Conservation (phyloP, 306 rosid species). For the Medicago lupulina region DNA sequence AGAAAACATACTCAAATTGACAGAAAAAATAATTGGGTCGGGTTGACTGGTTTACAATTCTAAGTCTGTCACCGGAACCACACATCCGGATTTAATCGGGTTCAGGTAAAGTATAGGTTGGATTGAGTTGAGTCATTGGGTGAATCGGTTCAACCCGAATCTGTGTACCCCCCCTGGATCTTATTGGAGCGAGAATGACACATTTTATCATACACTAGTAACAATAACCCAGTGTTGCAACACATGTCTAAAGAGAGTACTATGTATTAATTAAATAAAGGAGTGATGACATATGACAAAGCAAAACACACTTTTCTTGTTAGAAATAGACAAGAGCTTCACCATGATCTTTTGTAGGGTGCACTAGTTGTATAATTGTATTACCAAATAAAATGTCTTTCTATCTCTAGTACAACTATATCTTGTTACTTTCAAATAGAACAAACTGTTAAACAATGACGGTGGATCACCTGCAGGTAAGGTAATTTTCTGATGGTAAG, state of each 20-base stretch:
- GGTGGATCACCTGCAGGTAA: conserved; percentile 76
- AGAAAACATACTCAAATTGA: neutral
- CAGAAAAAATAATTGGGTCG: neutral
- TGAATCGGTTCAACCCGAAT: neutral
- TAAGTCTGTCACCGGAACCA: neutral
- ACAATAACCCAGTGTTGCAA: no score
- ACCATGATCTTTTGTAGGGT: neutral
- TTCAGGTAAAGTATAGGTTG: neutral
- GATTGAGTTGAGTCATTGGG: neutral
- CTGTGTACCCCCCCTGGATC: neutral
- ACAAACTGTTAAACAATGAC: conserved; percentile 17
- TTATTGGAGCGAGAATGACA: neutral
- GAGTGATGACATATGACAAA: no score
- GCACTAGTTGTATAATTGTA: no score
- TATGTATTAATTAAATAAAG: no score
- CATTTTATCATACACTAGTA: neutral
- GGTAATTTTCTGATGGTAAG: conserved; percentile 74
- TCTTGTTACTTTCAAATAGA: neutral
- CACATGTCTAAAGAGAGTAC: no score
- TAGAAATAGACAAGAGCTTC: no score
- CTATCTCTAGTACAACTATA: neutral
- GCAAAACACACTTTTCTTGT: no score
- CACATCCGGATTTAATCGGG: neutral
- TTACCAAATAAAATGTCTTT: no score
- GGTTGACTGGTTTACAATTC: neutral